Conservation (phyloP, 2,329 filamentous ascomycete species). For the Diplodia intermedia region DNA sequence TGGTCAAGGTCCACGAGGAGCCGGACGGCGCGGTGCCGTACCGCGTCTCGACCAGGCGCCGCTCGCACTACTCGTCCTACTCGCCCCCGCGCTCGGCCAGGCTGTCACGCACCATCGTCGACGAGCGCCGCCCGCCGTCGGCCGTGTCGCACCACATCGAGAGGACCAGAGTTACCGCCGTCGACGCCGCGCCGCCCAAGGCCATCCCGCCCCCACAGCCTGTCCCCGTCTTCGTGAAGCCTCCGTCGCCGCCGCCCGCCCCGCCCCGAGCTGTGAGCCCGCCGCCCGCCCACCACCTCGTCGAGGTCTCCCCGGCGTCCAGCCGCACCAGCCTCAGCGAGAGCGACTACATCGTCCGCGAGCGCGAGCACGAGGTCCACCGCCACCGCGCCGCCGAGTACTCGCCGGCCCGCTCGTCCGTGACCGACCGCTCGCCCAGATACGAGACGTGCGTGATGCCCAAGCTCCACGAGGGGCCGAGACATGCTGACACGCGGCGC, state of each 20-base stretch:
- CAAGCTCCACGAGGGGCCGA: neutral
- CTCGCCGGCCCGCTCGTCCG: constrained; percentile 43
- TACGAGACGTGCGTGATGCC: constrained; percentile 48
- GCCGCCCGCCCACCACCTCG: constrained; percentile 47
- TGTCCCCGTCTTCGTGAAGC: constrained; percentile 49
- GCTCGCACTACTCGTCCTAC: constrained; percentile 40
- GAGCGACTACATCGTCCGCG: constrained; percentile 52
- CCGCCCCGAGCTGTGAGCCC: constrained; percentile 36
- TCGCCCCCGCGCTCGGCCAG: constrained; percentile 39
- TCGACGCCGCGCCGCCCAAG: constrained; percentile 36
- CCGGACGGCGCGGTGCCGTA: constrained; percentile 49
- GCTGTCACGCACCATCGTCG: constrained; percentile 41
- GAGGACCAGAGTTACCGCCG: constrained; percentile 34
- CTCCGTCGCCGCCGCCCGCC: constrained; percentile 44
- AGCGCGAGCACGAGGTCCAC: constrained; percentile 54
- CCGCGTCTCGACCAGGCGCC: constrained; percentile 41
- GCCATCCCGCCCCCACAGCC: constrained; percentile 50
- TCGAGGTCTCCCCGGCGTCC: constrained; percentile 52
- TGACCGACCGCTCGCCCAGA: constrained; percentile 40
- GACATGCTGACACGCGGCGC: neutral
- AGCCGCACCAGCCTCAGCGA: constrained; percentile 43
- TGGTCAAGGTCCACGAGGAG: constrained; percentile 55
- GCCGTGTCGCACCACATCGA: constrained; percentile 35
- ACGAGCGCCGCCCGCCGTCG: constrained; percentile 34
- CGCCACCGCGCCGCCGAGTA: constrained; percentile 46